Conservation (phyloP, 257 asterid species). For the Penstemon newberryi region DNA sequence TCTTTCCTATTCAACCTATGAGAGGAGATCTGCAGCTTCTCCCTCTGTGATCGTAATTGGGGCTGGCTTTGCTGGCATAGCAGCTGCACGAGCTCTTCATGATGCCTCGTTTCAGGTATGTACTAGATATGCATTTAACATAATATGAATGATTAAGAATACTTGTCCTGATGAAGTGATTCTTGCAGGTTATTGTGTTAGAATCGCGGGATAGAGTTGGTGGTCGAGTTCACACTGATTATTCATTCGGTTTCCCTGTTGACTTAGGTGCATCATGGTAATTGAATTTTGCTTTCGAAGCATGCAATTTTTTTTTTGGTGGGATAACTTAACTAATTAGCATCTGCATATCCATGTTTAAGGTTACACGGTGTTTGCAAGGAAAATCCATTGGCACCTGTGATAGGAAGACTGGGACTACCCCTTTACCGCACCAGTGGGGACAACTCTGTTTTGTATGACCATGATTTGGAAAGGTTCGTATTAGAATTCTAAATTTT, state of each 20-base stretch:
- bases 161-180: slow-evolving; percentile 17
- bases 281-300: slow-evolving; percentile 2
- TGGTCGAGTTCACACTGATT: slow-evolving; percentile 92
- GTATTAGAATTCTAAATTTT: slow-evolving; percentile 9
- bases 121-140: not conserved
- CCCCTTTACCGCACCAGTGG: slow-evolving; percentile 98
- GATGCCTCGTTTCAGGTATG: slow-evolving; percentile 86
- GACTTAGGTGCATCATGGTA: slow-evolving; percentile 99
- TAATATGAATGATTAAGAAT: not conserved
- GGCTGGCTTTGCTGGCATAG: slow-evolving; percentile 86
- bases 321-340: not conserved
- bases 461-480: slow-evolving; percentile 97
- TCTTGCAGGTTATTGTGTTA: slow-evolving; percentile 73
- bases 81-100: slow-evolving; percentile 87
- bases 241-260: slow-evolving; percentile 94
- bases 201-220: slow-evolving; percentile 97
- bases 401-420: slow-evolving; percentile 86
- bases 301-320: not conserved
- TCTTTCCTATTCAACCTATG: slow-evolving; percentile 54
- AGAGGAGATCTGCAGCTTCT: slow-evolving; percentile 46
- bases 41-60: slow-evolving; percentile 94
- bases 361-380: slow-evolving; percentile 98
- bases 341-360: slow-evolving; percentile 26
- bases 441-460: slow-evolving; percentile 93
- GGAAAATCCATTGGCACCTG: slow-evolving; percentile 90